Base-by-base conservation (phyloP, 192 early-diverging fungal genomes). In the Linnemannia exigua region DNA sequence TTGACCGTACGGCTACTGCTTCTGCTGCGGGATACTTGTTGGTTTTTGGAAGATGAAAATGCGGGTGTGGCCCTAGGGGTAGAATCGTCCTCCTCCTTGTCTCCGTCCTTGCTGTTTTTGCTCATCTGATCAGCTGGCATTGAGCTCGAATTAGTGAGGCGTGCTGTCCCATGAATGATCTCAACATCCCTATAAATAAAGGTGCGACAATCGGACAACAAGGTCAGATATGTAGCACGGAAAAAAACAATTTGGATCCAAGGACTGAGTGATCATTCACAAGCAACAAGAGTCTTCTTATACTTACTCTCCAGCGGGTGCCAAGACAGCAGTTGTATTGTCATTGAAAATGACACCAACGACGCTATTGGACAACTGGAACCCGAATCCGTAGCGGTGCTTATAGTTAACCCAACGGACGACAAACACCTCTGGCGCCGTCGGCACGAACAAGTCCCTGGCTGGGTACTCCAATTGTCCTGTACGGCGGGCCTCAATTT, bases 311-410 rank as follows among this genome's bases (percentile, higher is more conserved):
- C 80, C 87, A 73, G 95, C 90, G 5, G 92, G 87, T 20, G 93
- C 89, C 35, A 96, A 75, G 3, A 92, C 88, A 33, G 98, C 87
- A 17, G 92, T 96, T 8, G 95, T 96, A 38, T 92, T 92, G 87
- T 99, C 98, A 69, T 99, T 99, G 87, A 95, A 99, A 54, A 95
- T 90, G 2, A 97, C 93, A 16, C 97, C 98, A 35, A 92, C 87
- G 15, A 94, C 93, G 16, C 96, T 95, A 82, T 99, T 97, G 36
- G 94, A 93, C 74, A 99, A 87, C 67, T 94, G 91, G 87, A 98
- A 99, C 1, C 95, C 95, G 69, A 99, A 85, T 14, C 98, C 98
- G 82, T 98, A 98, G 50, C 95, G 96, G 58, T 63, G 58, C 17
- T 94, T 90, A 76, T 94, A 95, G 71, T 97, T 94, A 72, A 99